phyloP scores from a whole-genome alignment of 2,329 filamentous ascomycete species.

The Exophiala aquamarina region DNA sequence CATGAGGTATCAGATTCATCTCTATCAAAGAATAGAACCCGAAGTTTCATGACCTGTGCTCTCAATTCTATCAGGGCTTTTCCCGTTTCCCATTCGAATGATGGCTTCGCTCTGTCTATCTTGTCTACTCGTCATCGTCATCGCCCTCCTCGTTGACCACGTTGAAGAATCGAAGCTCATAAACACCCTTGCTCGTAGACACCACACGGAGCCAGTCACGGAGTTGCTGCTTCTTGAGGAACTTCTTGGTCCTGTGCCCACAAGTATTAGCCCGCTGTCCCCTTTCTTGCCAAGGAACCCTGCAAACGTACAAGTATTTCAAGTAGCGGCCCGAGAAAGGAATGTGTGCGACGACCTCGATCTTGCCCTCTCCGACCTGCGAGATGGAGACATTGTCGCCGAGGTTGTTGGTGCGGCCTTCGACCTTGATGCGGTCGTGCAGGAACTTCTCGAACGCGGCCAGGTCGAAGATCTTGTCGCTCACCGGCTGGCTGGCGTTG shows the following conservation, averaged over 20 bases:
- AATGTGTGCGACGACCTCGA: conserved; percentile 96
- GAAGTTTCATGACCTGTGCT: not conserved
- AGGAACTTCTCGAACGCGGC: conserved; percentile 99
- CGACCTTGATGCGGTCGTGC: conserved; percentile 99
- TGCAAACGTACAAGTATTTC: conserved; percentile 87
- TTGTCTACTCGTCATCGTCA: conserved; percentile 93
- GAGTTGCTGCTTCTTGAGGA: conserved; percentile 99
- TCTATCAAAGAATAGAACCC: conserved; percentile 58
- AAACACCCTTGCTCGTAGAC: conserved; percentile 95
- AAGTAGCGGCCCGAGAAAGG: conserved; percentile 98
- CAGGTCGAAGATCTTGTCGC: conserved; percentile 99
- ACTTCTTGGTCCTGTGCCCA: conserved; percentile 89
- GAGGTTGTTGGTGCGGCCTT: conserved; percentile 96
- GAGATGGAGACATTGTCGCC: conserved; percentile 89
- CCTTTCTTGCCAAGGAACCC: not conserved
- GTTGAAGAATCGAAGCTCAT: conserved; percentile 99
- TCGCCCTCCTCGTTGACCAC: conserved; percentile 97
- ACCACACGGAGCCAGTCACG: conserved; percentile 99
- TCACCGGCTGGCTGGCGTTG: conserved; percentile 96
- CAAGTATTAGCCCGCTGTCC: not conserved
- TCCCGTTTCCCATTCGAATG: conserved; percentile 1
- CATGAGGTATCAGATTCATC: conserved; percentile 90
- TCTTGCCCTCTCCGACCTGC: conserved; percentile 92
- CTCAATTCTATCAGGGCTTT: too few species aligned
- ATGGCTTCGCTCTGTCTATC: too few species aligned